These are phyloP conservation scores for Tremella fuciformis DNA, from an alignment of 768 basidiomycete species.

Conservation along the genomic window DNA sequence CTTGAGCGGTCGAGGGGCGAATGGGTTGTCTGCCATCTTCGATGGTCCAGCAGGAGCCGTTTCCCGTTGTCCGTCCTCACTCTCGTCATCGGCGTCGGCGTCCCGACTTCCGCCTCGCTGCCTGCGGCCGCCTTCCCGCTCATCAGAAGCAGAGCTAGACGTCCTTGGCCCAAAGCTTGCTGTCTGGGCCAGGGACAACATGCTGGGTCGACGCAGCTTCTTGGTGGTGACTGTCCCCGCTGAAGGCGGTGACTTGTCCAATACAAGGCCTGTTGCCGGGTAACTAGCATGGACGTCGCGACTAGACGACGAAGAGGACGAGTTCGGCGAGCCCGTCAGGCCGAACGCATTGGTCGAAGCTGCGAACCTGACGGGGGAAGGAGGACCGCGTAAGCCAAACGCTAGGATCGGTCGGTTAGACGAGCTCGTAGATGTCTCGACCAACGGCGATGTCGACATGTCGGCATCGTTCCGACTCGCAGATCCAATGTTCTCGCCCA, in stretches of 20 bases:
- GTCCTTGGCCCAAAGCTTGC: conserved; percentile 10
- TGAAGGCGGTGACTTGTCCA: conserved; percentile 21
- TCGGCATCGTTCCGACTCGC: conserved; percentile 11
- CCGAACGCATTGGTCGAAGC: conserved; percentile 42
- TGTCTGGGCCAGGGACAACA: conserved; percentile 36
- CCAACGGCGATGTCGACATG: conserved; percentile 6
- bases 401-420: no score
- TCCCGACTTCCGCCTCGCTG: not conserved
- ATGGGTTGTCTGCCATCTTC: conserved; percentile 1
- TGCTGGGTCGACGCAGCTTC: conserved; percentile 35
- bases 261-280: not conserved
- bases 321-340: conserved; percentile 24
- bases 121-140: not conserved
- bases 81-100: conserved; percentile 1
- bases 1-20: conserved; percentile 25
- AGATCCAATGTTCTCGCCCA: not conserved
- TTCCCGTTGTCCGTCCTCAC: not conserved
- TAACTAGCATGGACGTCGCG: not conserved
- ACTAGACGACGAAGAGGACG: conserved; percentile 19
- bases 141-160: not conserved
- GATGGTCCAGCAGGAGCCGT: not conserved
- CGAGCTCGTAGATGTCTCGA: no score
- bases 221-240: conserved; percentile 23
- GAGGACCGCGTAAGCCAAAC: conserved; percentile 4
- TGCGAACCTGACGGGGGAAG: conserved; percentile 30